A percentile compares a stretch with the other conserved stretches of the same genome.
These are phyloP conservation scores for Cynanchum wilfordii DNA, from an alignment of 257 asterid genomes.

Conservation along the genomic window DNA sequence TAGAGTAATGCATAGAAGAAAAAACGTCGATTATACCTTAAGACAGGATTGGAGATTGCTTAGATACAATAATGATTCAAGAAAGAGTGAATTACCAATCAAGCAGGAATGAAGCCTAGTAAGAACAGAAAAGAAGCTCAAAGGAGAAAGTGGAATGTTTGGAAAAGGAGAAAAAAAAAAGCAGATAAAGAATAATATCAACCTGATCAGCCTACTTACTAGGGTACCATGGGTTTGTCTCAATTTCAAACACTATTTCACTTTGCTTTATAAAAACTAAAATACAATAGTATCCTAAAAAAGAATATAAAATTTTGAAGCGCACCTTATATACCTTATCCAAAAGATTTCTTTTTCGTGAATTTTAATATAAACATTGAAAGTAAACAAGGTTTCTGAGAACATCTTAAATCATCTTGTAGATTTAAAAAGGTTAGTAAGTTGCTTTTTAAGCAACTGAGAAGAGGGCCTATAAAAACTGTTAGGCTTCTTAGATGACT, in stretches of 20 bases:
- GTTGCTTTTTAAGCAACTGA: neutral
- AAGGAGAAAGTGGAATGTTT: neutral
- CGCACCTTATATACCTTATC: neutral
- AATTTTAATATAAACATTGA: neutral
- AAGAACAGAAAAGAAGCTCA: neutral
- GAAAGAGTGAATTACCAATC: neutral
- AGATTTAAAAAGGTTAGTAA: neutral
- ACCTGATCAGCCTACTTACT: neutral
- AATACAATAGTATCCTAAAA: too few relatives aligned
- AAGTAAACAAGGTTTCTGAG: neutral
- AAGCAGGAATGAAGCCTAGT: neutral
- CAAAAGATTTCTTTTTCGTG: neutral
- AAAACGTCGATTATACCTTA: neutral
- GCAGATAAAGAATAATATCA: neutral
- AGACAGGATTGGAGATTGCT: neutral
- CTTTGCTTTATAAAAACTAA: too few relatives aligned
- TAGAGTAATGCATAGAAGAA: neutral
- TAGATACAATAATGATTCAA: neutral
- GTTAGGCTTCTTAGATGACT: neutral
- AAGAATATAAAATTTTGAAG: too few relatives aligned
- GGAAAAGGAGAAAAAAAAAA: neutral
- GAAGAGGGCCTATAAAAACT: neutral
- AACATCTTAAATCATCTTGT: neutral
- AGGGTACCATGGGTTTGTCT: neutral
- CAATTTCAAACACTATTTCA: neutral